Conservation (phyloP, 2,329 filamentous ascomycete species). For the Endoconidiophora polonica region DNA sequence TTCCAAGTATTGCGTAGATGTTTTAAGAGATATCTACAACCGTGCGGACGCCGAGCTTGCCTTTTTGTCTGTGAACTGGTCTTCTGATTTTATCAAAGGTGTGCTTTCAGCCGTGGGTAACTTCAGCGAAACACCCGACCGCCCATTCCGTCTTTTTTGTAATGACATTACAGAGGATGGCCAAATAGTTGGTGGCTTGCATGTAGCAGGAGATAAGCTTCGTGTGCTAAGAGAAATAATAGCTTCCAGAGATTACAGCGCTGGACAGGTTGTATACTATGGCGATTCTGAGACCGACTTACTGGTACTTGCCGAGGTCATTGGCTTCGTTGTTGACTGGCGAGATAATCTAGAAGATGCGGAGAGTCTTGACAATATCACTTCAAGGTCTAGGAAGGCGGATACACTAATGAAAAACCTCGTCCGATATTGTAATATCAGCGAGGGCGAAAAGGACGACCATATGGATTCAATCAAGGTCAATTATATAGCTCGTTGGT, state of each 20-base stretch:
- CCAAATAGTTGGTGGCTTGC: slow-evolving; percentile 24
- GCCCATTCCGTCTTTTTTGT: slow-evolving; percentile 21
- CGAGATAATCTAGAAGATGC: no score
- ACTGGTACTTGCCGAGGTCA: slow-evolving; percentile 30
- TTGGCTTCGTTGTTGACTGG: slow-evolving; percentile 29
- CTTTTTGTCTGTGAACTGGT: slow-evolving; percentile 37
- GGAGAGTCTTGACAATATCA: no score
- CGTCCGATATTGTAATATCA: no score
- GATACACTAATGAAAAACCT: no score
- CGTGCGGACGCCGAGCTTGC: slow-evolving; percentile 17
- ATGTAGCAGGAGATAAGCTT: slow-evolving; percentile 30
- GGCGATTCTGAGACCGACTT: slow-evolving; percentile 42
- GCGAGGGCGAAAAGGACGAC: no score
- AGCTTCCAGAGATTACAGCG: slow-evolving; percentile 12
- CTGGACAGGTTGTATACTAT: slow-evolving; percentile 30
- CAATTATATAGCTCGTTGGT: no score
- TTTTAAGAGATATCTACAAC: no score
- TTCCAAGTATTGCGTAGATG: no score
- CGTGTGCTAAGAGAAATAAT: slow-evolving; percentile 22
- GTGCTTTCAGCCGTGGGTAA: slow-evolving; percentile 20
- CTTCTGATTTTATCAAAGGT: slow-evolving; percentile 29
- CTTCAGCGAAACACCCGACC: no score
- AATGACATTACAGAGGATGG: slow-evolving; percentile 28
- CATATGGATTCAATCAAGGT: no score
- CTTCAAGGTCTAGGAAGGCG: no score